Evolutionary conservation across 768 basidiomycete species (phyloP).

Genomic region (Mycena leptocephala): DNA sequence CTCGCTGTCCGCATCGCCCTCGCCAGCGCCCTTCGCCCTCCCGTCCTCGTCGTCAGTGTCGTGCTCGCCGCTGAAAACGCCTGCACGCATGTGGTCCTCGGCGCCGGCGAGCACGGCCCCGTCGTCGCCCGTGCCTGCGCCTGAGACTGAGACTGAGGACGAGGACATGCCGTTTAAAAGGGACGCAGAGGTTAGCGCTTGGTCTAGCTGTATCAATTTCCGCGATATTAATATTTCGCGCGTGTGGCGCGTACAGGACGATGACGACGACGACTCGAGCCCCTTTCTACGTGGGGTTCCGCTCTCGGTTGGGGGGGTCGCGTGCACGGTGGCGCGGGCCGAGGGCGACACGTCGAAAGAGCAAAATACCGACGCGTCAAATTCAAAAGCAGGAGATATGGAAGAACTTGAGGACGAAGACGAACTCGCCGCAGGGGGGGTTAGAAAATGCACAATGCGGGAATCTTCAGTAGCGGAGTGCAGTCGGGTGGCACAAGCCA

Average conservation of each 20-base stretch:
- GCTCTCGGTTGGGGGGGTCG: no score
- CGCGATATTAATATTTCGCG: no score
- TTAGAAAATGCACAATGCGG: no score
- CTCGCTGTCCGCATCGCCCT: not conserved
- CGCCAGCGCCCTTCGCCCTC: not conserved
- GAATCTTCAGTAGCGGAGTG: no score
- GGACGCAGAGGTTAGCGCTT: no score
- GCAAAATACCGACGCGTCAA: not conserved
- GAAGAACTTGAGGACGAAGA: no score
- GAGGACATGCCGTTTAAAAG: not conserved
- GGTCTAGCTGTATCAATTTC: not conserved
- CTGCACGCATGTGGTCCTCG: conserved; percentile 24
- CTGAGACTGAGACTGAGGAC: not conserved
- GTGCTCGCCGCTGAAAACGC: not conserved
- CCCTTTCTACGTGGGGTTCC: not conserved
- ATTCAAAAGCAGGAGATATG: not conserved
- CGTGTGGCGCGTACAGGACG: no score
- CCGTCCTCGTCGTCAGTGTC: not conserved
- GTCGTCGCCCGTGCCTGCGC: conserved; percentile 28
- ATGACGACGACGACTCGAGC: not conserved
- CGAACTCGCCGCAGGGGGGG: no score
- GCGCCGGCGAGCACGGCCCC: conserved; percentile 35
- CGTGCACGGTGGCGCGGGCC: no score
- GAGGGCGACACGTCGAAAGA: no score
- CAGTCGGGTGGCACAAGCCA: no score